Evolutionary conservation across 2,329 filamentous ascomycete genomes (phyloP).

Genomic region (Neoscytalidium dimidiatum): DNA sequence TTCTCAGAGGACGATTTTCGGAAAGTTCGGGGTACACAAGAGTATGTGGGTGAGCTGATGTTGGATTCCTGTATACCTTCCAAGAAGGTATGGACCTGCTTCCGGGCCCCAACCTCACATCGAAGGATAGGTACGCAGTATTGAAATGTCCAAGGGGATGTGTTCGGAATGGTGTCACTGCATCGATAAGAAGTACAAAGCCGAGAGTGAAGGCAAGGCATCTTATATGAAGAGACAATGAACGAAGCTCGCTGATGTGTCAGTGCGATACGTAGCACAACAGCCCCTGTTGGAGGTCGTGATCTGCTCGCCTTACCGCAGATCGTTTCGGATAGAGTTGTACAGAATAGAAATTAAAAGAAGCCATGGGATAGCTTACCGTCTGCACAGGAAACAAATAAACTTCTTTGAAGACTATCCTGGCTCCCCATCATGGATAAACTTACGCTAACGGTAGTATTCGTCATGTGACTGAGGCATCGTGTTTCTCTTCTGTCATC

Average conservation of each 20-base stretch:
- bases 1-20: too few relatives aligned
- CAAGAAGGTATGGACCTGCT: background rate
- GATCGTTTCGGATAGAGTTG: background rate
- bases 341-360: background rate
- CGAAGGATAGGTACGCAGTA: background rate
- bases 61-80: conserved; percentile 1
- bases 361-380: too few relatives aligned
- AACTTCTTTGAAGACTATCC: too few relatives aligned
- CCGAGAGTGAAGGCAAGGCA: background rate
- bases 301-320: background rate
- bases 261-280: background rate
- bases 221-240: background rate
- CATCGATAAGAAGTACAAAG: too few relatives aligned
- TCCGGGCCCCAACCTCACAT: background rate
- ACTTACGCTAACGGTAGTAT: too few relatives aligned
- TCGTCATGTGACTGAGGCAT: too few relatives aligned
- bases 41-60: background rate
- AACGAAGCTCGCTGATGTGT: too few relatives aligned
- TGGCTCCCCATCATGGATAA: too few relatives aligned
- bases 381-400: too few relatives aligned
- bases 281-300: background rate
- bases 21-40: background rate
- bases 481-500: too few relatives aligned
- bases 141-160: too few relatives aligned
- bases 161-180: too few relatives aligned